Base-by-base conservation (phyloP, 2,329 filamentous ascomycete genomes). In the Diaporthe ampelina region DNA sequence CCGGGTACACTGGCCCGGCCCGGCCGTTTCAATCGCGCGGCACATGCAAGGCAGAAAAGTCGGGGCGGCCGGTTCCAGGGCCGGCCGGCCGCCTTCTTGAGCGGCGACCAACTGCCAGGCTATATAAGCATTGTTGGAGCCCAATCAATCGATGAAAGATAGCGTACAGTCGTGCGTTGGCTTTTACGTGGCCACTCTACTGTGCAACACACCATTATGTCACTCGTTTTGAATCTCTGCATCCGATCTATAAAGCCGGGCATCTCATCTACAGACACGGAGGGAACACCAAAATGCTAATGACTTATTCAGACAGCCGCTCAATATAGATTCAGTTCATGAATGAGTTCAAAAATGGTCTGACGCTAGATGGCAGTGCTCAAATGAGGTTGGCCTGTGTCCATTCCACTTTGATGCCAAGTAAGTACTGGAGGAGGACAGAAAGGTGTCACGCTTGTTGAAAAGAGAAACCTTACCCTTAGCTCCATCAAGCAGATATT, bases 11-110 rank as follows among this genome's bases (percentile, higher is more conserved):
- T 24, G 45, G 48, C 63, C 63, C 48, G 63, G 32, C 32, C 48
- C 8, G 63, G 63, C 48, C 63, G 63, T 68, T 68, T 68, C 63
- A 68, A 54, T n/a, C 32, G 32, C 32, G 63, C 15, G 32, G 63
- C 63, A 54, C 8, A 50, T 40, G 40, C 26, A 63, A 63, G 59
- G 9, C 24, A 43, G 48, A 10, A 7, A 57, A 58, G 48, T 43
- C 32, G 48, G 37, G 13, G 48, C 32, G 63, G 63, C 45, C 63
- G 43, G 43, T 19, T 13, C 6, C 37, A 37, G 13, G 37, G 37
- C 10, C 37, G 10, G 37, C 8, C 37, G 10, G 10, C 37, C 37
- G 10, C 8, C 37, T 37, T 37, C 37, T 13, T 13, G 37, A 6
- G 37, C 37, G 37, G 21, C 3, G 21, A 52, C 63, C 48, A 50